phyloP scores from a whole-genome alignment of 345 rosid genomes.

The Moricandia moricandioides region DNA sequence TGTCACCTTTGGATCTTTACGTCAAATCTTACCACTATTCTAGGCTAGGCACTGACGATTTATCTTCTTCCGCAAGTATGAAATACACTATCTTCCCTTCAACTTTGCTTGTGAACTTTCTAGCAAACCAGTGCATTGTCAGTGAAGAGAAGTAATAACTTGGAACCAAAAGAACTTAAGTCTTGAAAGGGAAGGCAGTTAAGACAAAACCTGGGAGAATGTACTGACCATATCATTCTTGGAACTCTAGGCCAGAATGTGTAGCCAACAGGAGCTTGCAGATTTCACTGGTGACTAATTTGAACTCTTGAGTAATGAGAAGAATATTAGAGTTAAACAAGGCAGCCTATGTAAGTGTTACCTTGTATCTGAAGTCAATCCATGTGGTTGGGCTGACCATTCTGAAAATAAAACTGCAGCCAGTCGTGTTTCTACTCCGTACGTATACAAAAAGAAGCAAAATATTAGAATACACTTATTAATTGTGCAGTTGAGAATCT shows the following conservation, averaged over 20 bases:
- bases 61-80: neutral
- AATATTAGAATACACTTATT: neutral
- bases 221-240: too few species aligned
- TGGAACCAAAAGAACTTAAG: too few species aligned
- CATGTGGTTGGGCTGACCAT: conserved; percentile 72
- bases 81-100: neutral
- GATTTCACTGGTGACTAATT: conserved; percentile 69
- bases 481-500: conserved; percentile 51
- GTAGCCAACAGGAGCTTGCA: conserved; percentile 90
- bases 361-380: conserved; percentile 70
- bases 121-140: too few species aligned
- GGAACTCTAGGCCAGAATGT: too few species aligned
- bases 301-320: conserved; percentile 50
- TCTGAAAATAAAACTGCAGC: conserved; percentile 86
- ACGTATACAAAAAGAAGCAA: neutral
- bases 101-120: neutral
- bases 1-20: neutral
- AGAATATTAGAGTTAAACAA: neutral
- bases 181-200: too few species aligned
- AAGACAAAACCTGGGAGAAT: too few species aligned
- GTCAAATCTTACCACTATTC: neutral
- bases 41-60: neutral
- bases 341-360: neutral
- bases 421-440: neutral
- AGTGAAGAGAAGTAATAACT: too few species aligned